Base-by-base conservation (phyloP, 257 asterid species). In the Coffea canephora region DNA sequence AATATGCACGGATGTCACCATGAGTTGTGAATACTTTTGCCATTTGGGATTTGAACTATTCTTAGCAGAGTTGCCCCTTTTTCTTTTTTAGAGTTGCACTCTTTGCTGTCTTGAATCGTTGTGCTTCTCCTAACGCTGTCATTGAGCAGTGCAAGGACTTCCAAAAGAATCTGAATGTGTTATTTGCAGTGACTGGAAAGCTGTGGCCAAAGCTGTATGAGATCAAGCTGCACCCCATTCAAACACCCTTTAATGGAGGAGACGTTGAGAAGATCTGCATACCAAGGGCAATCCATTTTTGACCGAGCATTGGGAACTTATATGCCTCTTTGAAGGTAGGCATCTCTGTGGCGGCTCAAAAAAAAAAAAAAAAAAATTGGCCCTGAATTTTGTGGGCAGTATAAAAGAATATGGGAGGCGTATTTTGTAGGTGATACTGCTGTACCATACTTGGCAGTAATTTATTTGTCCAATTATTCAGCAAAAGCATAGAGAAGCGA, bases 171-270 rank as follows among this genome's bases (percentile, higher is more conserved):
- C 65, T 66, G 16, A 25, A 27, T 70, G 59, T 72, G 8, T 64
- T 57, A 41, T 45, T 55, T 86, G 83, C 81, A 86, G 89, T 86
- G 76, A 86, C 89, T 4, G 89, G 89, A 73, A 86, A 86, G 66
- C 78, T 74, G n/a, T 86, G 89, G 89, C 89, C 89, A 61, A 86
- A 83, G 86, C 82, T 86, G 49, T 86, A 16, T 61, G 89, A 86
- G 79, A 77, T 86, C 54, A 83, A 83, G 82, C 78, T 86, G 81
- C 87, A 86, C 5, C 84, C 79, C 0, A 71, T 84, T 43, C 75
- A 62, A 79, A 81, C 84, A 31, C 87, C 86, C 16, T 83, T 81
- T 65, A 45, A 77, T 3, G 87, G 84, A 77, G 87, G 84, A 77
- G 86, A 86, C 81, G 70, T 86, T 49, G 54, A 71, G 72, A 50